Base-by-base conservation (phyloP, 1,139 yeast genomes). In the Magnusiomyces starmeri region DNA sequence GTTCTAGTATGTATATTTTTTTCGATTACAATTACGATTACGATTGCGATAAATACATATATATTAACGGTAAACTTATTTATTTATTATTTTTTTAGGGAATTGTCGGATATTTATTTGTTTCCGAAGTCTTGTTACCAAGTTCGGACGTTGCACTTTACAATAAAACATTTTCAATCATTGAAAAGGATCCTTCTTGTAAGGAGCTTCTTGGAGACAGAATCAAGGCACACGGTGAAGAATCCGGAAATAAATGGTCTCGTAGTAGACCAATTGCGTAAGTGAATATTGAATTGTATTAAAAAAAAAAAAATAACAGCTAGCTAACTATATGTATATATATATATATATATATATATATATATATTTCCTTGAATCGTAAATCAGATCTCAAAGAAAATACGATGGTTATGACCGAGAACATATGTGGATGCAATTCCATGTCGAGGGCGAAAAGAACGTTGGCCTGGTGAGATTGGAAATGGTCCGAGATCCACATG, bases 141-240 rank as follows among this genome's bases (percentile, higher is more conserved):
- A 83, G 95, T 0, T 95, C 96, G 25, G 97, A 89, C 64, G 90
- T 95, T 1, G 84, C 84, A 59, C 81, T 95, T 2, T 89, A 89
- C 73, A 89, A 89, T 70, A 79, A 87, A 61, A 95, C 95, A 1
- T 89, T 89, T 32, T 77, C 80, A 37, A 70, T 86, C 61, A 78
- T 88, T 35, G 90, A 89, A 64, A 73, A 81, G 56, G 86, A 84
- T 64, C 77, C 76, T 48, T 70, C 68, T 35, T 84, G 85, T 7
- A 83, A 82, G 60, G 70, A 73, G 57, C 65, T 81, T 35, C 72
- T 90, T 50, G 77, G 78, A 8, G 75, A 76, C 8, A 77, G 88
- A 62, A 73, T 89, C 53, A 84, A 84, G 65, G 96, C 96, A 0
- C 85, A 85, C 63, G 96, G 96, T 40, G 94, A 85, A 53, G 75